These are phyloP conservation scores for Penicillium canariense DNA, from an alignment of 495 filamentous ascomycete species.

Conservation along the genomic window DNA sequence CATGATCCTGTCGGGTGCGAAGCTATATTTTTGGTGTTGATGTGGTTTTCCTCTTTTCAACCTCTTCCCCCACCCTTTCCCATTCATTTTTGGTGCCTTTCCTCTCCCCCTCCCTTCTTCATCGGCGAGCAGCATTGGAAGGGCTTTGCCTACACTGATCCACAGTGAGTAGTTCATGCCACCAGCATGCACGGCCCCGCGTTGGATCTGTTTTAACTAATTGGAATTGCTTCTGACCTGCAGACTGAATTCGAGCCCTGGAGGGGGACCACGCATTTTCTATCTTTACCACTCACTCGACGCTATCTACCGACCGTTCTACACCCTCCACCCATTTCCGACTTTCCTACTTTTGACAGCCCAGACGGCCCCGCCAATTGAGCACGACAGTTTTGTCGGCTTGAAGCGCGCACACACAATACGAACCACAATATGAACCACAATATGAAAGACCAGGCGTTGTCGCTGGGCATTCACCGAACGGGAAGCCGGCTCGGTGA, in stretches of 20 bases:
- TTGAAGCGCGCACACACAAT: conserved; percentile 5
- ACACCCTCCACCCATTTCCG: neutral
- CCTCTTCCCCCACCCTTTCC: conserved; percentile 1
- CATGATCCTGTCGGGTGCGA: conserved; percentile 12
- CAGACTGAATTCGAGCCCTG: conserved; percentile 1
- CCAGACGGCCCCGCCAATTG: neutral
- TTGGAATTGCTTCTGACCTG: neutral
- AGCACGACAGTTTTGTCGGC: conserved; percentile 9
- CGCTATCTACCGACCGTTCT: neutral
- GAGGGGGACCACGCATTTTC: conserved; percentile 1
- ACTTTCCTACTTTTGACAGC: neutral
- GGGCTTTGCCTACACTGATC: conserved; percentile 11
- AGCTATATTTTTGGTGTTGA: conserved; percentile 10
- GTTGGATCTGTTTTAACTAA: conserved; percentile 23
- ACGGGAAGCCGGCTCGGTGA: conserved; percentile 32
- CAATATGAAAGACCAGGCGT: conserved; percentile 23
- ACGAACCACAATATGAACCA: conserved; percentile 26
- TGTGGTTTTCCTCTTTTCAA: conserved; percentile 4
- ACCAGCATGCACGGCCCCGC: conserved; percentile 21
- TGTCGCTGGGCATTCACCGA: conserved; percentile 30
- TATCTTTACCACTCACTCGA: neutral
- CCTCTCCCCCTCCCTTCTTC: neutral
- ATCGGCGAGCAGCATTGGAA: no score
- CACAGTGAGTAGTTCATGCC: conserved; percentile 24
- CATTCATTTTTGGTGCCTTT: neutral